phyloP scores from a whole-genome alignment of 176 grass and related monocot genomes.

The Phoenix dactylifera region DNA sequence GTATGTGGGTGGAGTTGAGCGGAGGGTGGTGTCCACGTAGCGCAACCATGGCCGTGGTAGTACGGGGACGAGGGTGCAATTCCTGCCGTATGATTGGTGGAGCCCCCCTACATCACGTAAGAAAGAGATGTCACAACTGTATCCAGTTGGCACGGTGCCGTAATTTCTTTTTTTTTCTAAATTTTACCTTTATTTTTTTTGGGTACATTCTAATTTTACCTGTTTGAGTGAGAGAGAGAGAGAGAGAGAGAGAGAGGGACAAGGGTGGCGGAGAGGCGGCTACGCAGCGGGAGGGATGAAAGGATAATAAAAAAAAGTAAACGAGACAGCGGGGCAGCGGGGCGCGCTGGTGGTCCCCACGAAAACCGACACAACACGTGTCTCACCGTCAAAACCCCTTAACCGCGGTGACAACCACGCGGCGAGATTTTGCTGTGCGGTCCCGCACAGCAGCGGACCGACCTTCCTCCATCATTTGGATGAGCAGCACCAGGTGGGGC shows the following conservation, averaged over 20 bases:
- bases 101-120: no score
- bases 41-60: no score
- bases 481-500: background rate
- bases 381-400: constrained; percentile 35
- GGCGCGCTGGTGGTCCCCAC: constrained; percentile 21
- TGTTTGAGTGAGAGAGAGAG: background rate
- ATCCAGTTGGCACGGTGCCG: no score
- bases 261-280: background rate
- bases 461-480: no score
- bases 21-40: constrained; percentile 31
- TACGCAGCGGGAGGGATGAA: constrained; percentile 8
- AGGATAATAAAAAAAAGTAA: constrained; percentile 35
- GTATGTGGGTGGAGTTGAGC: constrained; percentile 1
- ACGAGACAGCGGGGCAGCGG: constrained; percentile 14
- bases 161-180: no score
- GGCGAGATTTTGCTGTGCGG: no score
- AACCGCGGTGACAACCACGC: constrained; percentile 51
- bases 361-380: constrained; percentile 58
- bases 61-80: no score
- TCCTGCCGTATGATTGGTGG: no score
- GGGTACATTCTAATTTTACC: no score
- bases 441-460: no score
- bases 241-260: background rate
- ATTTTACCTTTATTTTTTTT: no score
- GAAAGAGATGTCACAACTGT: no score